phyloP scores from a whole-genome alignment of 2,329 filamentous ascomycete genomes.

The Aspergillus ibericus region DNA sequence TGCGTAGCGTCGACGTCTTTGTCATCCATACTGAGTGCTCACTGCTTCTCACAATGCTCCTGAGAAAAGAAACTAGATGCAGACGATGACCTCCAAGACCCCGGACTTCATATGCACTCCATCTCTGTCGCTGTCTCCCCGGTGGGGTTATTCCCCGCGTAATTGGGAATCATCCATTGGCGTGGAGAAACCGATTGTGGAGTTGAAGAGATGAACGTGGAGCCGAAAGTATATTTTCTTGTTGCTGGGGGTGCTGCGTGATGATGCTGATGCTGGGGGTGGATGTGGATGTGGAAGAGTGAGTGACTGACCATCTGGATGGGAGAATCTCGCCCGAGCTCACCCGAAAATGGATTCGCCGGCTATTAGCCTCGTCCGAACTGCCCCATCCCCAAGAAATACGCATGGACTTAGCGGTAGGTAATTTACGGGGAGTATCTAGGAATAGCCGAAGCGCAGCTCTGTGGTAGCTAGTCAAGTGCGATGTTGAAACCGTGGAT shows the following conservation, averaged over 20 bases:
- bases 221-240: conserved; percentile 1
- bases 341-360: not conserved
- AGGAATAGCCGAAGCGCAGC: too few species aligned
- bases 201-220: not conserved
- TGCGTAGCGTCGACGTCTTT: conserved; percentile 2
- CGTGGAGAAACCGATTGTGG: not conserved
- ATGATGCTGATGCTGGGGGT: too few species aligned
- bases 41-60: too few species aligned
- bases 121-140: not conserved
- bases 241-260: too few species aligned
- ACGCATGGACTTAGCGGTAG: too few species aligned
- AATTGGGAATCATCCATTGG: not conserved
- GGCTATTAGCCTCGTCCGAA: too few species aligned
- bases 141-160: not conserved
- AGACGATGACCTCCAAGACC: too few species aligned
- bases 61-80: too few species aligned
- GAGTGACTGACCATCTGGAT: not conserved
- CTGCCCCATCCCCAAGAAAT: too few species aligned
- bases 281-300: not conserved
- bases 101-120: not conserved
- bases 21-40: not conserved
- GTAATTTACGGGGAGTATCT: too few species aligned
- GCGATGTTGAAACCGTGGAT: too few species aligned
- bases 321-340: conserved; percentile 4
- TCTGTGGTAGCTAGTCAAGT: too few species aligned